Evolutionary conservation across 768 basidiomycete genomes (phyloP).

Genomic region (Galerina sulciceps): DNA sequence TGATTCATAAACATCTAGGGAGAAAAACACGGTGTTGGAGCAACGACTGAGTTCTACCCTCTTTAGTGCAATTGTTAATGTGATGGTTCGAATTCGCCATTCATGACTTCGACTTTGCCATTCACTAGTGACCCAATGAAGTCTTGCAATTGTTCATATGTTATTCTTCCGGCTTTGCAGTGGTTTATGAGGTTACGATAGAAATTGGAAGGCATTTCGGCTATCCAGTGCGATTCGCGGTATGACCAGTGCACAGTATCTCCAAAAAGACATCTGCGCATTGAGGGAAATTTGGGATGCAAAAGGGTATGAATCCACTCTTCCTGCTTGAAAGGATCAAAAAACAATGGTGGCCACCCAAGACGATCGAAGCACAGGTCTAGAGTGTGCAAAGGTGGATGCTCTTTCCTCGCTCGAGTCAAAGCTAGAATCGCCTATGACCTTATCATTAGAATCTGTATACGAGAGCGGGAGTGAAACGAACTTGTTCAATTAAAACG

Average conservation of each 20-base stretch:
- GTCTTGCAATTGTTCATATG: too few relatives aligned
- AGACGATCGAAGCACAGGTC: neutral
- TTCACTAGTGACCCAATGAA: too few relatives aligned
- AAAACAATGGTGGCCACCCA: neutral
- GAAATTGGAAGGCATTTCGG: neutral
- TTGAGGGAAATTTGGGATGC: conserved; percentile 2
- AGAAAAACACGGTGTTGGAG: too few relatives aligned
- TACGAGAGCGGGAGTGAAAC: neutral
- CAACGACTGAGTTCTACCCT: too few relatives aligned
- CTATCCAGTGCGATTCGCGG: conserved; percentile 1
- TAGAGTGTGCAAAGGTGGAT: neutral
- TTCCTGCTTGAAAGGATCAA: neutral
- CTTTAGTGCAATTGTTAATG: too few relatives aligned
- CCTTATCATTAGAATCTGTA: neutral
- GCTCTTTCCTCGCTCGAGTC: neutral
- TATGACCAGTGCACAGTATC: conserved; percentile 5
- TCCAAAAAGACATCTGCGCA: neutral
- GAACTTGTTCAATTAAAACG: neutral
- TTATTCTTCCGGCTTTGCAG: too few relatives aligned
- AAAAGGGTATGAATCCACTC: neutral
- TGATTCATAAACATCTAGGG: too few relatives aligned
- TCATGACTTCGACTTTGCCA: too few relatives aligned
- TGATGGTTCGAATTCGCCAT: too few relatives aligned
- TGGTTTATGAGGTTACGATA: neutral
- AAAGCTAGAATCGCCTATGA: neutral